Conservation (phyloP, 73 alveolate genomes). For the Effrenium voratum region DNA sequence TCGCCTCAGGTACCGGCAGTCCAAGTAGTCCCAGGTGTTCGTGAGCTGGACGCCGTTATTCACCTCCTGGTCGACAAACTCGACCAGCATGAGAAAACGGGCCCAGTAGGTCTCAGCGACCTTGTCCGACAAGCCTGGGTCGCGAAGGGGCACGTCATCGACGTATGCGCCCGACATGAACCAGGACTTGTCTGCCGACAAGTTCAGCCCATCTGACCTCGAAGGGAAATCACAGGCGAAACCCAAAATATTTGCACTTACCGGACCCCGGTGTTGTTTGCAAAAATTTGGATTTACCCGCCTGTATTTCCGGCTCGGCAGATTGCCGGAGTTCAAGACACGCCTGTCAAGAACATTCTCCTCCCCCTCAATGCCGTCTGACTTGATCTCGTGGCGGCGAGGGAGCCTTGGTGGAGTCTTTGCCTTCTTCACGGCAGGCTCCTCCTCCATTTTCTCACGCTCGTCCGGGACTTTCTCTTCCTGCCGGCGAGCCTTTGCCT, state of each 20-base stretch:
- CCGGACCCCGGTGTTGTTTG: neutral
- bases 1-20: neutral
- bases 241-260: neutral
- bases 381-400: neutral
- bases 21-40: neutral
- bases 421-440: neutral
- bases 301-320: neutral
- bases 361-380: too few species aligned
- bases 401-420: neutral
- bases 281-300: neutral
- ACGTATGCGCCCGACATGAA: neutral
- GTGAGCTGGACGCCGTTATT: neutral
- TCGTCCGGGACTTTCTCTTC: neutral
- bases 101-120: neutral
- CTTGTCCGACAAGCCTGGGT: neutral
- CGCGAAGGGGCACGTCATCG: neutral
- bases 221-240: neutral
- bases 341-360: neutral
- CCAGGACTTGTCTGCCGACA: neutral
- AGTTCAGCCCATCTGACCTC: neutral
- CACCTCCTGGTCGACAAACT: neutral
- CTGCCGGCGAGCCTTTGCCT: too few species aligned
- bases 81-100: neutral
- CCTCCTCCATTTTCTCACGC: neutral
- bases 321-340: too few species aligned